Percentiles rank a stretch among this genome's conserved stretches.
These are phyloP conservation scores for Cyberlindnera japonica DNA, from an alignment of 805 yeast species.

Conservation along the genomic window DNA sequence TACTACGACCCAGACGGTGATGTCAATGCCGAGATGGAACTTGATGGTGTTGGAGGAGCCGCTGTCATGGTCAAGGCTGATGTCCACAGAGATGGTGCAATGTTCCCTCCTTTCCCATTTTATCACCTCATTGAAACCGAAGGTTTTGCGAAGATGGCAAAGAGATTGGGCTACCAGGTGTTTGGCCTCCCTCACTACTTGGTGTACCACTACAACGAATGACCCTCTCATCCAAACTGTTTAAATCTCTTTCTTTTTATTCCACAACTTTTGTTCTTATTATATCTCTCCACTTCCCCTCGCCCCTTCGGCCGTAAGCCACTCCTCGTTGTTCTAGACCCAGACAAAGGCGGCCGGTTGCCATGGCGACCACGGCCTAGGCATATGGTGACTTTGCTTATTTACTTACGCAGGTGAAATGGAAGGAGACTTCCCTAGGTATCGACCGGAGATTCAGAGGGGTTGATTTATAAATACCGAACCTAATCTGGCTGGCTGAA, in stretches of 20 bases:
- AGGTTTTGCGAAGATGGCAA: constrained; percentile 98
- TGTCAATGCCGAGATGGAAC: constrained; percentile 62
- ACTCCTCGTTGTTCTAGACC: too few relatives aligned
- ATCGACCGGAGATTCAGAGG: too few relatives aligned
- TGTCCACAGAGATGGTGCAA: constrained; percentile 98
- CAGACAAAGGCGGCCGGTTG: too few relatives aligned
- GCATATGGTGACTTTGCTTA: too few relatives aligned
- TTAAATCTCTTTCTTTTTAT: neutral
- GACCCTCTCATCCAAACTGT: neutral
- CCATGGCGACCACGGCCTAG: too few relatives aligned
- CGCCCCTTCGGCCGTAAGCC: too few relatives aligned
- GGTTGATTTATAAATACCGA: too few relatives aligned
- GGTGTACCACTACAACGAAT: constrained; percentile 88
- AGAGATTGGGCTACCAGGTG: constrained; percentile 85
- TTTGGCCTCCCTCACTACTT: constrained; percentile 92
- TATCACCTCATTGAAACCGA: constrained; percentile 96
- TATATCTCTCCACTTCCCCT: too few relatives aligned
- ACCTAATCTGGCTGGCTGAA: too few relatives aligned
- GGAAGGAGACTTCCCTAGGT: too few relatives aligned
- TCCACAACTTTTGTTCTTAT: too few relatives aligned
- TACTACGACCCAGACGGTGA: constrained; percentile 68
- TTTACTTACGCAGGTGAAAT: too few relatives aligned
- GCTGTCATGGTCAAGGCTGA: constrained; percentile 94
- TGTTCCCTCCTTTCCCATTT: constrained; percentile 98
- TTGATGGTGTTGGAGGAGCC: constrained; percentile 98